Evolutionary conservation across 768 basidiomycete species (phyloP).

Genomic region (Podaxis rugospora): DNA sequence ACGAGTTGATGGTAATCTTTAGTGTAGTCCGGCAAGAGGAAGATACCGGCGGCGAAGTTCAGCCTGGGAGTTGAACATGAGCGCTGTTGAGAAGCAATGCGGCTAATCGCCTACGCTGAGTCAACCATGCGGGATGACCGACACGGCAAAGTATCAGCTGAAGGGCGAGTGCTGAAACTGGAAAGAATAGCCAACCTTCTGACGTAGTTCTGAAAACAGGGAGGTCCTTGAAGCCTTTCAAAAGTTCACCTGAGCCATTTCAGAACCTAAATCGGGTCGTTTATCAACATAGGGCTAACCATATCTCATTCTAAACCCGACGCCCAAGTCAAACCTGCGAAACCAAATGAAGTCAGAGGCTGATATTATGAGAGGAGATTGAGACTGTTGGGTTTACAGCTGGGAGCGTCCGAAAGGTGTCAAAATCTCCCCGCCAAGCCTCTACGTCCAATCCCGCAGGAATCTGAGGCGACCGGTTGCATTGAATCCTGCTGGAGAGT

Average conservation of each 20-base stretch:
- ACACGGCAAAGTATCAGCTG: conserved; percentile 2
- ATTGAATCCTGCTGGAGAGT: conserved; percentile 33
- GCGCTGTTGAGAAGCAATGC: neutral
- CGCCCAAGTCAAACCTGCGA: conserved; percentile 41
- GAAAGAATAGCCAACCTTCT: conserved; percentile 29
- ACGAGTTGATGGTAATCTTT: conserved; percentile 59
- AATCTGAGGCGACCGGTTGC: conserved; percentile 56
- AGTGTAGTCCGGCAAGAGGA: conserved; percentile 45
- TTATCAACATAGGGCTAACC: conserved; percentile 29
- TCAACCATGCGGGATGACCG: conserved; percentile 46
- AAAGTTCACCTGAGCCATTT: conserved; percentile 21
- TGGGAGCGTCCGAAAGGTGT: conserved; percentile 77
- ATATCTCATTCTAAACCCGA: conserved; percentile 60
- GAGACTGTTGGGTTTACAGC: conserved; percentile 31
- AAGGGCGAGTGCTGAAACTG: neutral
- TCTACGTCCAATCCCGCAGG: conserved; percentile 72
- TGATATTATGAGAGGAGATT: conserved; percentile 12
- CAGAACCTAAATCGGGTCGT: neutral
- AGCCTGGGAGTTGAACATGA: conserved; percentile 20
- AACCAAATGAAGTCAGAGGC: neutral
- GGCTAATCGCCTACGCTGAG: conserved; percentile 31
- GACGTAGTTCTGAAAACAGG: conserved; percentile 66
- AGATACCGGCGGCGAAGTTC: conserved; percentile 57
- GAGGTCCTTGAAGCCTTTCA: conserved; percentile 39
- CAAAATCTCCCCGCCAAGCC: conserved; percentile 71